Conservation (phyloP, 1,284 basidiomycete species). For the Rhodotorula mucilaginosa region DNA sequence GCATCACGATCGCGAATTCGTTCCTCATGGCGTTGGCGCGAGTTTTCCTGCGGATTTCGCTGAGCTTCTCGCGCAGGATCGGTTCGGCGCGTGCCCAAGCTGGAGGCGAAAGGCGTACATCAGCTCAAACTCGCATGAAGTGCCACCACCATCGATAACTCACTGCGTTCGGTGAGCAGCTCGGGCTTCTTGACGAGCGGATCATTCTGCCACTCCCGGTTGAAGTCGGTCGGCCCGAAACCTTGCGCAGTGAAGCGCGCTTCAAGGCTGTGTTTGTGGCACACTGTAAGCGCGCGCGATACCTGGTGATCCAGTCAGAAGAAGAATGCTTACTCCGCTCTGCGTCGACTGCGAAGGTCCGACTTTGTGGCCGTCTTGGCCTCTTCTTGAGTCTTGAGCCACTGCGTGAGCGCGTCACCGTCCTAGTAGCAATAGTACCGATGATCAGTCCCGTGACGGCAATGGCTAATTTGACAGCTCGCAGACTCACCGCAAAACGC, state of each 20-base stretch:
- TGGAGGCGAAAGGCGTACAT: not conserved
- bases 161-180: slow-evolving; percentile 3
- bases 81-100: not conserved
- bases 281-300: not conserved
- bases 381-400: not conserved
- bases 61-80: not conserved
- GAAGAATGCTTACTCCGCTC: slow-evolving; percentile 8
- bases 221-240: not conserved
- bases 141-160: not conserved
- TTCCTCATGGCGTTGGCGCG: not conserved
- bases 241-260: slow-evolving; percentile 4
- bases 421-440: not conserved
- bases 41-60: not conserved
- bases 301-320: not conserved
- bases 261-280: not conserved
- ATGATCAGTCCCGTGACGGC: not conserved
- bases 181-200: not conserved
- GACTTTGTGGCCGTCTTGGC: slow-evolving; percentile 3
- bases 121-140: too few relatives aligned
- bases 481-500: not conserved
- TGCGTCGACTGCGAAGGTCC: slow-evolving; percentile 1
- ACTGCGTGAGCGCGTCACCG: not conserved
- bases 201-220: not conserved
- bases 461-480: too few relatives aligned
- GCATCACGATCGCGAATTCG: too few relatives aligned